These are phyloP conservation scores for Astrothelium macrocarpum DNA, from an alignment of 495 filamentous ascomycete species.

Conservation along the genomic window DNA sequence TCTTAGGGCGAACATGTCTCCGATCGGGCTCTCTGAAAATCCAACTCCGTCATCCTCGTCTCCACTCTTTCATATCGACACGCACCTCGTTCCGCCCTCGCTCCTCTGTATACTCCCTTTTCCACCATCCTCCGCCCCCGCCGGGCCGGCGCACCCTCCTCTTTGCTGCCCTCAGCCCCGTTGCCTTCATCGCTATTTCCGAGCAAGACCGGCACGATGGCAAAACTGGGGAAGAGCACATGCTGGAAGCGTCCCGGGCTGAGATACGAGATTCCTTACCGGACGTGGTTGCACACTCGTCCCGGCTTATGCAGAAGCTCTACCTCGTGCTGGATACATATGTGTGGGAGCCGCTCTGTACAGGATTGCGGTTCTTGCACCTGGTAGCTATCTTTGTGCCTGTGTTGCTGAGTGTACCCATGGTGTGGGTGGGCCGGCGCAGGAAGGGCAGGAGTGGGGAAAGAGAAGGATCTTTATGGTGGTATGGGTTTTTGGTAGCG, in stretches of 20 bases:
- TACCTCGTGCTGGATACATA: conserved; percentile 59
- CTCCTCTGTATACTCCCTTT: conserved; percentile 7
- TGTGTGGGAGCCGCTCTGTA: conserved; percentile 79
- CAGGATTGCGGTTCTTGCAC: conserved; percentile 74
- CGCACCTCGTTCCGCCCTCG: neutral
- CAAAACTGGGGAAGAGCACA: conserved; percentile 68
- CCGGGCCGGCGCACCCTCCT: conserved; percentile 34
- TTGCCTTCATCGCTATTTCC: conserved; percentile 62
- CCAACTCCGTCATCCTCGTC: conserved; percentile 11
- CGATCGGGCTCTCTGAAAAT: conserved; percentile 9
- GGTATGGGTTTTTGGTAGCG: conserved; percentile 82
- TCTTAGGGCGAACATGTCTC: conserved; percentile 18
- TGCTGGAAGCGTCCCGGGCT: conserved; percentile 69
- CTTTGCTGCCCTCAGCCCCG: conserved; percentile 47
- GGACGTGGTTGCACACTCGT: conserved; percentile 48
- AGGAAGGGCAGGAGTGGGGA: conserved; percentile 54
- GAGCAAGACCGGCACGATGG: conserved; percentile 47
- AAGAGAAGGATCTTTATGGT: conserved; percentile 77
- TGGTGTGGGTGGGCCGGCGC: conserved; percentile 64
- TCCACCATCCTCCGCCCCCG: conserved; percentile 18
- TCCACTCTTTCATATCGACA: neutral
- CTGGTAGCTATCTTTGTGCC: conserved; percentile 84
- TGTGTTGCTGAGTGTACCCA: conserved; percentile 68
- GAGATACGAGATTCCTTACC: conserved; percentile 61
- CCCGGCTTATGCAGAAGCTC: conserved; percentile 43